These are phyloP conservation scores for Starmera amethionina DNA, from an alignment of 805 yeast species.

Conservation along the genomic window DNA sequence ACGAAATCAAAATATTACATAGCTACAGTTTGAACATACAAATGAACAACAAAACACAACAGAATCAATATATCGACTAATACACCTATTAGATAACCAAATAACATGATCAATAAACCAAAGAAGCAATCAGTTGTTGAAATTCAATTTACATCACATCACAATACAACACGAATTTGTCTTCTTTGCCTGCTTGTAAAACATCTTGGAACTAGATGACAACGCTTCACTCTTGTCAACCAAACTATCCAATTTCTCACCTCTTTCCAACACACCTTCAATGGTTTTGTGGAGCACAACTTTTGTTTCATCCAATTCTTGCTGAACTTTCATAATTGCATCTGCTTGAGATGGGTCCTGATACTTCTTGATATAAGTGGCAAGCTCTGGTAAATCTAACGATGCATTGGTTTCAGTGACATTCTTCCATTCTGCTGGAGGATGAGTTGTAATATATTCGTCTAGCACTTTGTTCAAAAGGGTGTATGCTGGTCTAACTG, in stretches of 20 bases:
- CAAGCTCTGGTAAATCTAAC: slow-evolving; percentile 50
- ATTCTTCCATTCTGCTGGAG: slow-evolving; percentile 58
- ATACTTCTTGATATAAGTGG: slow-evolving; percentile 65
- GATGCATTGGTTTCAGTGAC: slow-evolving; percentile 34
- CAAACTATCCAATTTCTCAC: slow-evolving; percentile 87
- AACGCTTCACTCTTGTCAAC: slow-evolving; percentile 95
- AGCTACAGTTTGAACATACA: too few species aligned
- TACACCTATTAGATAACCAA: background rate
- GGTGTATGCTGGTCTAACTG: slow-evolving; percentile 93
- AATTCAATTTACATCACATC: slow-evolving; percentile 29
- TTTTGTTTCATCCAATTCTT: slow-evolving; percentile 95
- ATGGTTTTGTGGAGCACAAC: slow-evolving; percentile 93
- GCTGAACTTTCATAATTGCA: slow-evolving; percentile 93
- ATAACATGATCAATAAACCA: background rate
- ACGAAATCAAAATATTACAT: too few species aligned
- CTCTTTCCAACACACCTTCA: slow-evolving; percentile 88
- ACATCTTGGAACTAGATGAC: slow-evolving; percentile 81
- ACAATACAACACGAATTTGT: slow-evolving; percentile 83
- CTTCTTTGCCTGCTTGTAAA: slow-evolving; percentile 95
- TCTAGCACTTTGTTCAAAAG: slow-evolving; percentile 83
- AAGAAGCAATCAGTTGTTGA: background rate
- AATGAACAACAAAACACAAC: too few species aligned
- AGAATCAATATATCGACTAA: too few species aligned
- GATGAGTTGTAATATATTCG: slow-evolving; percentile 79
- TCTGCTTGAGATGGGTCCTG: slow-evolving; percentile 98